Conservation (phyloP, 2,329 filamentous ascomycete species). For the Aspergillus viridinutans region DNA sequence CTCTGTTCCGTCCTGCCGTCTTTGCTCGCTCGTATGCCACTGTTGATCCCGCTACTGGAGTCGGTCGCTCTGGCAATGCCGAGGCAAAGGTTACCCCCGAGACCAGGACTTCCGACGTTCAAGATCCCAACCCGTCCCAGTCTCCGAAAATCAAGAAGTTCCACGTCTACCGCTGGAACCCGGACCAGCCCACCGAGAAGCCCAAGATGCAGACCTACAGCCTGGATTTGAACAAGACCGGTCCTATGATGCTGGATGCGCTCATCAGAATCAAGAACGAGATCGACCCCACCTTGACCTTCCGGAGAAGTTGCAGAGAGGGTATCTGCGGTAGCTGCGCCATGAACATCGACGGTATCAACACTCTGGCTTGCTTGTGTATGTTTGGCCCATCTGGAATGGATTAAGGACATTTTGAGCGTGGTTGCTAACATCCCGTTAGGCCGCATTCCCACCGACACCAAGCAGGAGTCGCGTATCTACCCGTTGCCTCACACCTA, state of each 20-base stretch:
- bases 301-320: constrained; percentile 92
- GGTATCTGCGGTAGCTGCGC: constrained; percentile 98
- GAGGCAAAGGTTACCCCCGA: constrained; percentile 38
- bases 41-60: constrained; percentile 34
- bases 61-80: constrained; percentile 24
- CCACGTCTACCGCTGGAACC: constrained; percentile 98
- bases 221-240: constrained; percentile 96
- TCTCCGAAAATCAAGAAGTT: constrained; percentile 79
- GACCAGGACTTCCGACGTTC: constrained; percentile 56
- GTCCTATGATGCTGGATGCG: constrained; percentile 96
- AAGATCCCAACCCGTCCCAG: constrained; percentile 56
- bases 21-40: constrained; percentile 47
- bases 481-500: constrained; percentile 98
- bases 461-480: constrained; percentile 77
- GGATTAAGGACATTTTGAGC: constrained; percentile 10
- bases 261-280: constrained; percentile 99
- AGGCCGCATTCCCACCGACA: constrained; percentile 92
- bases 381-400: constrained; percentile 43
- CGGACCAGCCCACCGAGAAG: constrained; percentile 86
- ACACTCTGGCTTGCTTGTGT: constrained; percentile 97
- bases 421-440: constrained; percentile 1
- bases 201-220: constrained; percentile 93
- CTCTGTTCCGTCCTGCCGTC: constrained; percentile 39
- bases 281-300: constrained; percentile 91
- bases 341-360: constrained; percentile 99